Conservation (phyloP, 2,329 filamentous ascomycete genomes). For the Alternaria tenuissima region DNA sequence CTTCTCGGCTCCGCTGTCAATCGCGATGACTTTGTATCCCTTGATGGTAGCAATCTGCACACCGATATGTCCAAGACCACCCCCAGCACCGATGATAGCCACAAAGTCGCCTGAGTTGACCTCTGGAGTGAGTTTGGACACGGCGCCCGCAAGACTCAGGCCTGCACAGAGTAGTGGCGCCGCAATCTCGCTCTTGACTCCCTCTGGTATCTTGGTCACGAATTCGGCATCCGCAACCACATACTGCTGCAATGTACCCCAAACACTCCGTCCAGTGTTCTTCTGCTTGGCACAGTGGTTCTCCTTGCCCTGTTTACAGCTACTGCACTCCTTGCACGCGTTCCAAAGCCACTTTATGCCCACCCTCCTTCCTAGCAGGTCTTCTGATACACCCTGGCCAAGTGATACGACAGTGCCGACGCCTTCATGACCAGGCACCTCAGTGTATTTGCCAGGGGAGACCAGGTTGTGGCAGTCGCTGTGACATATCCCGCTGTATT, state of each 20-base stretch:
- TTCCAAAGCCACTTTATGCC: constrained; percentile 59
- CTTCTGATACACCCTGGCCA: constrained; percentile 35
- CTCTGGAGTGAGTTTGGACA: constrained; percentile 84
- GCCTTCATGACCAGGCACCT: constrained; percentile 59
- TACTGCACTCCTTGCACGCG: constrained; percentile 51
- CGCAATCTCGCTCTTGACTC: constrained; percentile 48
- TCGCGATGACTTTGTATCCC: constrained; percentile 82
- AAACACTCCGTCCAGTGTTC: constrained; percentile 53
- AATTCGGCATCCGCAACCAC: constrained; percentile 45
- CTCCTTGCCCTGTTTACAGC: constrained; percentile 47
- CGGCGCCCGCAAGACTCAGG: constrained; percentile 74
- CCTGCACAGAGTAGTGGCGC: constrained; percentile 49
- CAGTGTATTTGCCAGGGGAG: constrained; percentile 54
- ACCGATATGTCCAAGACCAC: constrained; percentile 79
- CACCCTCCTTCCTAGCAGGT: constrained; percentile 48
- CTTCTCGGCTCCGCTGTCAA: constrained; percentile 87
- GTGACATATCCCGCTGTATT: constrained; percentile 59
- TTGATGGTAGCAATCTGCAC: constrained; percentile 85
- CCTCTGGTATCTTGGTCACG: constrained; percentile 45
- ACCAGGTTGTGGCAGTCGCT: constrained; percentile 58
- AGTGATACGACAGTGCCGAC: constrained; percentile 54
- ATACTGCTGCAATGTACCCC: constrained; percentile 50
- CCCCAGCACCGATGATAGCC: constrained; percentile 84
- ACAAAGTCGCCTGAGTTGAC: constrained; percentile 76
- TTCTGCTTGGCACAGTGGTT: constrained; percentile 55